phyloP scores from a whole-genome alignment of 2,329 filamentous ascomycete genomes.

The Penicillium glabrum region DNA sequence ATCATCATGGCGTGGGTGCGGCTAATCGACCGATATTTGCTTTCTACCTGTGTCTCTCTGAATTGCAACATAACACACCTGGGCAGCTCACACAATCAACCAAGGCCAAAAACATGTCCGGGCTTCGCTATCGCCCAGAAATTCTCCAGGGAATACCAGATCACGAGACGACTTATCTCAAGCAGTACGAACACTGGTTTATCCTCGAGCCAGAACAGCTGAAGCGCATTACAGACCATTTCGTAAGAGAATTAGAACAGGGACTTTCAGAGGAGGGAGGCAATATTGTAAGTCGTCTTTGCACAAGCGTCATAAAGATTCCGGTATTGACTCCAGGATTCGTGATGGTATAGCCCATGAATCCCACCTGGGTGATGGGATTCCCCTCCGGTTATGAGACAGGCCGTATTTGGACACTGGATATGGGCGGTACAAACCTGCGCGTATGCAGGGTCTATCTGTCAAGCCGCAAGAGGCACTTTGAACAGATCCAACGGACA shows the following conservation, averaged over 20 bases:
- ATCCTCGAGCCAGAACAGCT: slow-evolving; percentile 70
- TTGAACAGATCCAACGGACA: slow-evolving; percentile 83
- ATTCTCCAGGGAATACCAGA: slow-evolving; percentile 51
- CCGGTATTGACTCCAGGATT: not conserved
- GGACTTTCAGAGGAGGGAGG: slow-evolving; percentile 78
- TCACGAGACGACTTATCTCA: slow-evolving; percentile 57
- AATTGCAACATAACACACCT: not conserved
- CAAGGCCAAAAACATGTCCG: slow-evolving; percentile 5
- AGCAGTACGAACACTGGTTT: slow-evolving; percentile 75
- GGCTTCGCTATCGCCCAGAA: slow-evolving; percentile 17
- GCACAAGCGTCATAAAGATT: not conserved
- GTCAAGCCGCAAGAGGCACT: slow-evolving; percentile 74
- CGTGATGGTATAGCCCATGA: slow-evolving; percentile 70
- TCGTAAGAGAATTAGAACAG: slow-evolving; percentile 75
- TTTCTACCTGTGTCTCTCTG: not conserved
- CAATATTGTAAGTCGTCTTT: slow-evolving; percentile 67
- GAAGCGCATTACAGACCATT: slow-evolving; percentile 83
- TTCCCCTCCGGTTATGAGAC: slow-evolving; percentile 77
- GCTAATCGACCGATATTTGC: not conserved
- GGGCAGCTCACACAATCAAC: not conserved
- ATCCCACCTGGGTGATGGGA: slow-evolving; percentile 84
- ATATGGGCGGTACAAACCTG: slow-evolving; percentile 89
- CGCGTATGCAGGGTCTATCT: slow-evolving; percentile 84
- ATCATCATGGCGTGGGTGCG: slow-evolving; percentile 19
- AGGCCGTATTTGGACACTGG: slow-evolving; percentile 77